phyloP scores from a whole-genome alignment of 1,284 basidiomycete genomes.

The Tilletia caries region DNA sequence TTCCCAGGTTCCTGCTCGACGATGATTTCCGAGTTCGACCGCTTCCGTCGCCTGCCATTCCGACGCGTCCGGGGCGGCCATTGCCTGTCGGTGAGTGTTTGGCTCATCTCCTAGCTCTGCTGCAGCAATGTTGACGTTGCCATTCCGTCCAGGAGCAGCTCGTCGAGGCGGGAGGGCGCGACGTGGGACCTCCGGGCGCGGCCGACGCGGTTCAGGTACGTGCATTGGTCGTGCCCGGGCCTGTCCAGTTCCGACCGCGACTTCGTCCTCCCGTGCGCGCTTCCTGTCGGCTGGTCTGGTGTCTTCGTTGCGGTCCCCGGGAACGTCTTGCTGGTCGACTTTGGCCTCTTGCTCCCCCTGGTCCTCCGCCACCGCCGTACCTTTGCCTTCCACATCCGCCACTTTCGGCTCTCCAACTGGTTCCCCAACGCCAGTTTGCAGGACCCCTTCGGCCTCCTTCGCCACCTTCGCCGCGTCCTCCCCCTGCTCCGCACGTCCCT shows the following conservation, averaged over 20 bases:
- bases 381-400: neutral
- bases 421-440: neutral
- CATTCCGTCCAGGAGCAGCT: neutral
- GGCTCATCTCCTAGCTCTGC: neutral
- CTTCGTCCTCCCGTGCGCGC: neutral
- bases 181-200: neutral
- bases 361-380: neutral
- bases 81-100: neutral
- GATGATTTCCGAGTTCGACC: neutral
- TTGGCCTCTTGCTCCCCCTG: neutral
- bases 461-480: neutral
- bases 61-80: neutral
- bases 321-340: neutral
- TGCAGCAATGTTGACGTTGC: neutral
- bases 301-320: neutral
- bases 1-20: neutral
- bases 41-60: neutral
- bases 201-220: neutral
- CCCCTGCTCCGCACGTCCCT: neutral
- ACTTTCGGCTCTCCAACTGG: neutral
- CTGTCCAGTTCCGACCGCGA: neutral
- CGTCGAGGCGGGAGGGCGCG: neutral
- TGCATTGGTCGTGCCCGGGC: neutral
- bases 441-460: neutral
- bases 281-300: neutral